Conservation (phyloP, 768 basidiomycete genomes). For the Macrocybe gigantea region DNA sequence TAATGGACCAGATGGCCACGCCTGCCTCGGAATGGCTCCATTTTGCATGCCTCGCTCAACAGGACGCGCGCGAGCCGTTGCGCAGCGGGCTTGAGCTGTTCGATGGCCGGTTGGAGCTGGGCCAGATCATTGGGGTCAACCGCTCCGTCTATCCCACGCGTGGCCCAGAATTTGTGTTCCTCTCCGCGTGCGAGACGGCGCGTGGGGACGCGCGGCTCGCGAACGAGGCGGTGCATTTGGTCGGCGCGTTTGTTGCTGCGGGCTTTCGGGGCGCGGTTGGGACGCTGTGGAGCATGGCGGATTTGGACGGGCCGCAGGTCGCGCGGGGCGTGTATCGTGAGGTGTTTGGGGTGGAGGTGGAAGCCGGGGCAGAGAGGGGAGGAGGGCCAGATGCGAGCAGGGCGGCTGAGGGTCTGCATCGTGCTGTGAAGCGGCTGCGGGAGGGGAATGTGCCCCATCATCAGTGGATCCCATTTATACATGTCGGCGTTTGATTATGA, state of each 20-base stretch:
- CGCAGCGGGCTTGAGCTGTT: conserved; percentile 16
- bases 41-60: conserved; percentile 24
- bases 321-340: too few species aligned
- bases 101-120: conserved; percentile 13
- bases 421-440: too few species aligned
- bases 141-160: background rate
- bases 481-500: too few species aligned
- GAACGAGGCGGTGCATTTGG: too few species aligned
- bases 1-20: too few species aligned
- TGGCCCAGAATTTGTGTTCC: conserved; percentile 15
- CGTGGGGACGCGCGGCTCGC: conserved; percentile 8
- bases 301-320: too few species aligned
- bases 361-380: too few species aligned
- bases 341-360: too few species aligned
- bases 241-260: background rate
- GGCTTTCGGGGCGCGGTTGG: conserved; percentile 19
- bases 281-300: conserved; percentile 12
- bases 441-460: too few species aligned
- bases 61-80: conserved; percentile 18
- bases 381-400: too few species aligned
- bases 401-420: too few species aligned
- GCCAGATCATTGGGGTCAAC: conserved; percentile 15
- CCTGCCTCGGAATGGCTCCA: conserved; percentile 4
- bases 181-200: conserved; percentile 29
- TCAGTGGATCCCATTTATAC: too few species aligned